phyloP scores from a whole-genome alignment of 2,329 filamentous ascomycete genomes.

The Ophiostoma pallidulum region DNA sequence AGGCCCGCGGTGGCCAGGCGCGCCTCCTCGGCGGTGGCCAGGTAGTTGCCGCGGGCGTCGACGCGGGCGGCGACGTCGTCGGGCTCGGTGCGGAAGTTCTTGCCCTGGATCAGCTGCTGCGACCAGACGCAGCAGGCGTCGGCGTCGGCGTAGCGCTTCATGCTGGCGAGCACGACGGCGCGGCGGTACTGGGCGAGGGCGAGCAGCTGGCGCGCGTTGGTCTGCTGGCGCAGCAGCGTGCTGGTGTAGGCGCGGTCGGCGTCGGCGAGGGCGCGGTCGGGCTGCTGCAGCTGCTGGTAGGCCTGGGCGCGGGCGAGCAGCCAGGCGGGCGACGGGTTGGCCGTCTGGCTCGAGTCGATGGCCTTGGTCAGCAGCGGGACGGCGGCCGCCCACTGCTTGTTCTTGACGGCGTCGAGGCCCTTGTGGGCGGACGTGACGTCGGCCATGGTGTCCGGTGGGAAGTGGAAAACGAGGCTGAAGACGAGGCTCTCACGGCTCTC shows the following conservation, averaged over 20 bases:
- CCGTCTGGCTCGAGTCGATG: conserved; percentile 52
- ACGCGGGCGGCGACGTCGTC: conserved; percentile 30
- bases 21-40: conserved; percentile 27
- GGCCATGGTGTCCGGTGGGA: conserved; percentile 36
- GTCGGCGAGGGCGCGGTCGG: conserved; percentile 58
- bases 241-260: conserved; percentile 55
- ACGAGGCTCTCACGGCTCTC: too few species aligned
- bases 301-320: conserved; percentile 75
- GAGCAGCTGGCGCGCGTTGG: conserved; percentile 54
- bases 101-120: conserved; percentile 32
- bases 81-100: conserved; percentile 25
- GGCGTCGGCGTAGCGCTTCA: conserved; percentile 66
- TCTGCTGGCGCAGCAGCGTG: conserved; percentile 56
- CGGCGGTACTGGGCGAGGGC: conserved; percentile 74
- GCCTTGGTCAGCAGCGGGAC: conserved; percentile 60
- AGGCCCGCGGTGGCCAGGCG: conserved; percentile 16
- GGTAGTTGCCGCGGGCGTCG: conserved; percentile 40
- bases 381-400: conserved; percentile 56
- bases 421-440: conserved; percentile 40
- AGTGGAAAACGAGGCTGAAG: too few species aligned
- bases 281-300: conserved; percentile 54
- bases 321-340: conserved; percentile 48
- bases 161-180: conserved; percentile 60
- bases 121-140: conserved; percentile 58
- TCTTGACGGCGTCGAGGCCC: conserved; percentile 57